Evolutionary conservation across 192 early-diverging fungal species (phyloP).

Genomic region (Kappamyces sp.): DNA sequence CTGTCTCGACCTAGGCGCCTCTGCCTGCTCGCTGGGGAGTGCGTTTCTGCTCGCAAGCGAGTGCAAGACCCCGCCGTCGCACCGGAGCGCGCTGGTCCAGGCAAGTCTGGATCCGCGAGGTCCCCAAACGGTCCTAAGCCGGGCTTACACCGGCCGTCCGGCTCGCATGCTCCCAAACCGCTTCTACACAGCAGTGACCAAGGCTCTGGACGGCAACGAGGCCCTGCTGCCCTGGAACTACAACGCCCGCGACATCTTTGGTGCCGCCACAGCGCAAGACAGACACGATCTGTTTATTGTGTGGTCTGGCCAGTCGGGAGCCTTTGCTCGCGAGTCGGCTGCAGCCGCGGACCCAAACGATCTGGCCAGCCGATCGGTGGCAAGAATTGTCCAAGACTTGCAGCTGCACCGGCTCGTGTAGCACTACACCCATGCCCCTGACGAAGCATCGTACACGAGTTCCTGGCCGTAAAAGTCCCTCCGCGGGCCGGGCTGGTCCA

Average conservation of each 20-base stretch:
- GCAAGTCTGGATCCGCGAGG: background rate
- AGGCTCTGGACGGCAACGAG: background rate
- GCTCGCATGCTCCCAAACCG: slow-evolving; percentile 9
- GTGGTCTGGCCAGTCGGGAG: slow-evolving; percentile 1
- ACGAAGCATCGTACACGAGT: no score
- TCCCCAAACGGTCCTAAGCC: slow-evolving; percentile 2
- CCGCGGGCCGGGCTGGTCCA: no score
- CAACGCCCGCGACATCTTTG: slow-evolving; percentile 14
- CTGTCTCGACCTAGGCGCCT: background rate
- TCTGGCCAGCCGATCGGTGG: no score
- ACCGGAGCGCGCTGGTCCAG: background rate
- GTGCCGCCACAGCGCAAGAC: background rate
- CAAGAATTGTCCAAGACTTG: no score
- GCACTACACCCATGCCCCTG: no score
- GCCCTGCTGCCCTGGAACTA: slow-evolving; percentile 11
- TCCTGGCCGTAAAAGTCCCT: no score
- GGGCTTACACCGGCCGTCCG: slow-evolving; percentile 13
- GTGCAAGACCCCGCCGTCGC: slow-evolving; percentile 11
- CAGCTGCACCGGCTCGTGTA: no score
- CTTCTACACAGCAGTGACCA: slow-evolving; percentile 3
- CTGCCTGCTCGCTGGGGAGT: slow-evolving; percentile 3
- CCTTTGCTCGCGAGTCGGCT: background rate
- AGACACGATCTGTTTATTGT: slow-evolving; percentile 19
- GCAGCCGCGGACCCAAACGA: no score
- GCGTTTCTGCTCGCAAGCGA: slow-evolving; percentile 10